phyloP scores from a whole-genome alignment of 1,284 basidiomycete species.

The Thelephora terrestris region DNA sequence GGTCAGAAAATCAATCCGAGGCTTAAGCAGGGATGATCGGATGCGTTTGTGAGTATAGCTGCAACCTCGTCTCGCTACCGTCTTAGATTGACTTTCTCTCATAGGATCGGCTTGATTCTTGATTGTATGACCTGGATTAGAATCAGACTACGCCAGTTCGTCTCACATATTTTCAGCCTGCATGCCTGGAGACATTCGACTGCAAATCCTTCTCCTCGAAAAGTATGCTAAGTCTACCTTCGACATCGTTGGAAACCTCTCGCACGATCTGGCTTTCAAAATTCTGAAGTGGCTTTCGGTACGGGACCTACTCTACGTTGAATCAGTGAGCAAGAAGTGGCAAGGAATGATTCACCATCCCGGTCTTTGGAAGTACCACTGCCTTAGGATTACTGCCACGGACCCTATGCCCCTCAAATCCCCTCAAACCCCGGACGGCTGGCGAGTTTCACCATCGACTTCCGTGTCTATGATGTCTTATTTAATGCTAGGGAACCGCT shows the following conservation, averaged over 20 bases:
- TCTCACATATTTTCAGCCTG: constrained; percentile 32
- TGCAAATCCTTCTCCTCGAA: constrained; percentile 71
- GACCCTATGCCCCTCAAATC: constrained; percentile 62
- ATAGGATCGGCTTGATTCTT: constrained; percentile 32
- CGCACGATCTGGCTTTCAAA: constrained; percentile 54
- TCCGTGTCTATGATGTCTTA: not conserved
- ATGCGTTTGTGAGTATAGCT: constrained; percentile 34
- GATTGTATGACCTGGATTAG: constrained; percentile 33
- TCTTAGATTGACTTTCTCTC: not conserved
- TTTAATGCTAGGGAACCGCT: constrained; percentile 49
- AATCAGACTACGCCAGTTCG: not conserved
- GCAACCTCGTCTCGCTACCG: not conserved
- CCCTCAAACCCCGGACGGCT: constrained; percentile 57
- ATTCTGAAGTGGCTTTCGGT: constrained; percentile 61
- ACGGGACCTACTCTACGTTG: constrained; percentile 51
- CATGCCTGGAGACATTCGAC: constrained; percentile 67
- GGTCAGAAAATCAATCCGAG: constrained; percentile 52
- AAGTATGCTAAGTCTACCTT: constrained; percentile 74
- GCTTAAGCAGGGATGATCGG: constrained; percentile 53
- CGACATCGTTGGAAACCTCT: constrained; percentile 69
- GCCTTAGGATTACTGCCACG: constrained; percentile 59
- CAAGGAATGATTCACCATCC: constrained; percentile 59
- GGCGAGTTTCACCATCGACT: constrained; percentile 32
- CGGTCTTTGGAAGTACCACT: constrained; percentile 71
- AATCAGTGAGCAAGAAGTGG: constrained; percentile 66